Base-by-base conservation (phyloP, 805 yeast species). In the Candida tibetensis region DNA sequence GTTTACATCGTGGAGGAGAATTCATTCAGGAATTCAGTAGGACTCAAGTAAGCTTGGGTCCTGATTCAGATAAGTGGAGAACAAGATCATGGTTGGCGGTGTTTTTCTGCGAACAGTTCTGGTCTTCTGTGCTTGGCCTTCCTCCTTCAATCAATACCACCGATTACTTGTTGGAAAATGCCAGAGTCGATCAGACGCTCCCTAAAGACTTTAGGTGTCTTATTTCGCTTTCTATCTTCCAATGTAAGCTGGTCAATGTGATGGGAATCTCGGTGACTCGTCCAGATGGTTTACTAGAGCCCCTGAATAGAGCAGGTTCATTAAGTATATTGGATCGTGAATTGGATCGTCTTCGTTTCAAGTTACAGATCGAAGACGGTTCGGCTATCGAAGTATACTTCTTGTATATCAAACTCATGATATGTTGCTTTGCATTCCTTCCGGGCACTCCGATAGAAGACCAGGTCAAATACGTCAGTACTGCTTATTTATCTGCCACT, bases 21-120 rank as follows among this genome's bases (percentile, higher is more conserved):
- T 90, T 90, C 57, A 87, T 90, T 47, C 79, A 84, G 45, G 97
- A 90, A 53, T 90, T 90, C 49, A 82, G 95, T 5, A 72, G 97
- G 53, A 85, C 91, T 21, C 97, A 90, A 56, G 93, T 85, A 4
- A 77, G 86, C 17, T 70, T 89, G 60, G 74, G 72, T 4, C 91
- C 91, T 0, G 88, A 90, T 60, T 91, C 96, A 4, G 96, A 87
- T 49, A 82, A 81, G 53, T 90, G 96, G 97, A 74, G 97, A 58
- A 88, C 96, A 1, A 70, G 96, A 48, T 79, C 95, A 1, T 90
- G 97, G 97, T 65, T 88, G 19, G 89, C 91, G 2, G 83, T 86
- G 3, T 90, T 85, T 58, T 84, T 89, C 53, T 74, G 87, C 32
- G 96, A 89, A 55, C 95, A 89, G 49, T 84, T 88, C 53, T 86